These are phyloP conservation scores for Santalum album DNA, from an alignment of 164 flowering plant genomes.

Conservation along the genomic window DNA sequence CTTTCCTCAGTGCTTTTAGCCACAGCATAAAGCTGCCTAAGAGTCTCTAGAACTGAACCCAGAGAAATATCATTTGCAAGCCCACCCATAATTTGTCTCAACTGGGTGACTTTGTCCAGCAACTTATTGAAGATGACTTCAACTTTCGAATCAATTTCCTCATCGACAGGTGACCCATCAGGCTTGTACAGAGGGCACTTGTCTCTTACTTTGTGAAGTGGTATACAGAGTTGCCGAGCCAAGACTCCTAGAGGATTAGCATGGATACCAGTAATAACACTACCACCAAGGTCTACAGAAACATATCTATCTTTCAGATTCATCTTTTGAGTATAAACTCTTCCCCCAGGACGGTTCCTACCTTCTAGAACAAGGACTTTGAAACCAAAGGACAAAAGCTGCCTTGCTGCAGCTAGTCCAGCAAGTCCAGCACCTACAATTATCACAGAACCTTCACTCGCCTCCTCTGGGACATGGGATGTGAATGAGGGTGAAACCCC, in stretches of 20 bases:
- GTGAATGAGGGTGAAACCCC: slow-evolving; percentile 59
- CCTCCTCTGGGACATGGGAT: slow-evolving; percentile 40
- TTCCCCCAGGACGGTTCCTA: slow-evolving; percentile 82
- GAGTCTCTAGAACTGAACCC: slow-evolving; percentile 69
- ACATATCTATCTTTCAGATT: slow-evolving; percentile 45
- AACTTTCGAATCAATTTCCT: slow-evolving; percentile 54
- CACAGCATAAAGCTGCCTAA: slow-evolving; percentile 59
- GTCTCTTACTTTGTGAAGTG: slow-evolving; percentile 93
- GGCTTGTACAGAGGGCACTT: slow-evolving; percentile 81
- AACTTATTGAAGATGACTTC: slow-evolving; percentile 69
- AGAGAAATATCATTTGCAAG: slow-evolving; percentile 55
- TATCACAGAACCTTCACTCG: slow-evolving; percentile 57
- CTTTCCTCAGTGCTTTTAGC: slow-evolving; percentile 53
- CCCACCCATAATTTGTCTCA: slow-evolving; percentile 63
- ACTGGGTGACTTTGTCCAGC: slow-evolving; percentile 66
- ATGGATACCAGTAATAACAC: slow-evolving; percentile 86
- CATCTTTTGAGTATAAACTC: slow-evolving; percentile 83
- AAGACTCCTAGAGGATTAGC: slow-evolving; percentile 93
- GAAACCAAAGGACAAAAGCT: slow-evolving; percentile 80
- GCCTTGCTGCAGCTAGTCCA: slow-evolving; percentile 90
- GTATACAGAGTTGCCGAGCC: slow-evolving; percentile 80
- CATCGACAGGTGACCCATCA: slow-evolving; percentile 56
- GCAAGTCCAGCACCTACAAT: slow-evolving; percentile 88
- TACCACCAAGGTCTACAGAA: slow-evolving; percentile 91
- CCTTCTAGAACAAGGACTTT: slow-evolving; percentile 85